These are phyloP conservation scores for Lentinula guzmanii DNA, from an alignment of 768 basidiomycete species.

Conservation along the genomic window DNA sequence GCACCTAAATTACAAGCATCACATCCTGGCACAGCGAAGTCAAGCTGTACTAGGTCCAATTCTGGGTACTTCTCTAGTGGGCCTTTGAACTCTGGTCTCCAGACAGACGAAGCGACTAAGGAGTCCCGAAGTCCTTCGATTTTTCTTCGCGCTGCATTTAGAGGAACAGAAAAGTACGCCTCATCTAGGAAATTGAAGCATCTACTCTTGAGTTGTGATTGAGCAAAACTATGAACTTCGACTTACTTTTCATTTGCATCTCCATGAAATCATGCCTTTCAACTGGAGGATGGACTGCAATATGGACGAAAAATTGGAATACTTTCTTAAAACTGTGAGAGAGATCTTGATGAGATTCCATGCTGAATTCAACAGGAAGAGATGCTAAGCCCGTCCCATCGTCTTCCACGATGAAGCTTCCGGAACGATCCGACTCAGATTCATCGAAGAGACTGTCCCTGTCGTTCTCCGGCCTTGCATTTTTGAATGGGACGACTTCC, in stretches of 20 bases:
- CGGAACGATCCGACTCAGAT: constrained; percentile 24
- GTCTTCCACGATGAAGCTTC: constrained; percentile 59
- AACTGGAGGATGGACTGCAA: constrained; percentile 54
- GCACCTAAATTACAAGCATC: constrained; percentile 80
- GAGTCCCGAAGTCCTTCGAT: constrained; percentile 66
- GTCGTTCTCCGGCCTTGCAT: constrained; percentile 37
- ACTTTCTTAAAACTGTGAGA: constrained; percentile 81
- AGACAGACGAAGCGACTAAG: constrained; percentile 78
- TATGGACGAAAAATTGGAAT: constrained; percentile 82
- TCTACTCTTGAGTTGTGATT: not conserved
- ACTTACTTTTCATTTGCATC: constrained; percentile 43
- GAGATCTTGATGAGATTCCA: constrained; percentile 71
- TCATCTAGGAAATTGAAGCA: constrained; percentile 30
- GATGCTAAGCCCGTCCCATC: constrained; percentile 36
- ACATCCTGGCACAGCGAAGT: constrained; percentile 58
- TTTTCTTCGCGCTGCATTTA: constrained; percentile 63
- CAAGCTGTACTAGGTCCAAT: constrained; percentile 46
- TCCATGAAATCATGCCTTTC: constrained; percentile 54
- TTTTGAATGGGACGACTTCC: constrained; percentile 31
- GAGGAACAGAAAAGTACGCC: constrained; percentile 70
- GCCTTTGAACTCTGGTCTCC: constrained; percentile 66
- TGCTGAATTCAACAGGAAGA: constrained; percentile 77
- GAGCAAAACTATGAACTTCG: not conserved
- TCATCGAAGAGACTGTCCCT: constrained; percentile 29
- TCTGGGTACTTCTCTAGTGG: constrained; percentile 62